These are phyloP conservation scores for Zygnema circumcarinatum DNA, from an alignment of 139 green algal species.

Conservation along the genomic window DNA sequence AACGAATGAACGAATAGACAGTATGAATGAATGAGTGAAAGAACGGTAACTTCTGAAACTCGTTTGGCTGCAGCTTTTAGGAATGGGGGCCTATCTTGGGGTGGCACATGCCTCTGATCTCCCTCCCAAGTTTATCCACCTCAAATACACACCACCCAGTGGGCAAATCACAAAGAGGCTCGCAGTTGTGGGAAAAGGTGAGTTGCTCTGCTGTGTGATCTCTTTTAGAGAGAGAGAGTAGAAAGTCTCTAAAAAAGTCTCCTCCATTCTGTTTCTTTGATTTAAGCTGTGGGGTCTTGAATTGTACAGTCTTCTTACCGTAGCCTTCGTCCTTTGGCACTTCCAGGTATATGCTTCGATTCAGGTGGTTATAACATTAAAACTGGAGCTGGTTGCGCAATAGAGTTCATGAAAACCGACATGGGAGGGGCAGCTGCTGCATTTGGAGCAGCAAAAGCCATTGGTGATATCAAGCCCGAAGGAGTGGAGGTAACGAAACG, in stretches of 20 bases:
- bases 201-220: not conserved
- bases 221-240: not conserved
- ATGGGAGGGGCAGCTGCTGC: conserved; percentile 73
- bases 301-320: too few species aligned
- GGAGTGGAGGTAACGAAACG: conserved; percentile 60
- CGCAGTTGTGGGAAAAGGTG: conserved; percentile 89
- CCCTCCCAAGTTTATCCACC: conserved; percentile 95
- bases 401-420: conserved; percentile 87
- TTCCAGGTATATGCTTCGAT: not conserved
- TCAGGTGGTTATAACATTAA: conserved; percentile 74
- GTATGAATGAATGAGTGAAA: too few species aligned
- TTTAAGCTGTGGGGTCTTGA: too few species aligned
- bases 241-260: not conserved
- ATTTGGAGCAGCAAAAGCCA: conserved; percentile 54
- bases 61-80: conserved; percentile 68
- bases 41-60: too few species aligned
- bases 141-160: conserved; percentile 83
- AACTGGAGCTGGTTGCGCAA: conserved; percentile 77
- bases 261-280: too few species aligned
- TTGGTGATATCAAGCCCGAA: conserved; percentile 70
- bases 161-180: conserved; percentile 59
- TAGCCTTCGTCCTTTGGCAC: not conserved
- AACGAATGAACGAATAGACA: too few species aligned
- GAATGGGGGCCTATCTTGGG: conserved; percentile 93
- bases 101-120: conserved; percentile 78